Conservation (phyloP, 2,329 filamentous ascomycete genomes). For the Zymoseptoria tritici region DNA sequence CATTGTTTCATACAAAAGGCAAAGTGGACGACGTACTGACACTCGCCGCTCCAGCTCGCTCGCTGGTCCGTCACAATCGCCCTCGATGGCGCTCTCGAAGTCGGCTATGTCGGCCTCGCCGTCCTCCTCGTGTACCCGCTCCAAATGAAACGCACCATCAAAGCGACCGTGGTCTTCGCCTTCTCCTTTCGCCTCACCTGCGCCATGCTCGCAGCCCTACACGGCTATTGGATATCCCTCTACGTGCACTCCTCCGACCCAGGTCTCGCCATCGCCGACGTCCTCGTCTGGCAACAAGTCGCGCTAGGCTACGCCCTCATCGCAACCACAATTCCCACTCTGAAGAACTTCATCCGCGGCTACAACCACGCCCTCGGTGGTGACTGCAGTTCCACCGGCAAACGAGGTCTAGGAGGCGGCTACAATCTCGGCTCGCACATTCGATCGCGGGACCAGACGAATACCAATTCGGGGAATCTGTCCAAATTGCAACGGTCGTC, state of each 20-base stretch:
- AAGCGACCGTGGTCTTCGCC: constrained; percentile 22
- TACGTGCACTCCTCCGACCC: constrained; percentile 17
- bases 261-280: constrained; percentile 16
- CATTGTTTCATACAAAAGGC: neutral
- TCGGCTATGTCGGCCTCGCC: constrained; percentile 19
- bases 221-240: constrained; percentile 13
- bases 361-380: constrained; percentile 21
- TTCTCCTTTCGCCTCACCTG: constrained; percentile 24
- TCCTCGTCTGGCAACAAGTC: constrained; percentile 24
- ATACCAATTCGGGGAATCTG: neutral
- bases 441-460: constrained; percentile 7
- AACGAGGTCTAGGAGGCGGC: constrained; percentile 14
- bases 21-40: neutral
- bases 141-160: constrained; percentile 25
- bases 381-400: constrained; percentile 10
- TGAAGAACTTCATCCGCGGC: constrained; percentile 25
- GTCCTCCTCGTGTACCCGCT: constrained; percentile 22
- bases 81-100: constrained; percentile 23
- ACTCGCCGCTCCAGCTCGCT: constrained; percentile 3
- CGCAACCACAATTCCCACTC: constrained; percentile 24
- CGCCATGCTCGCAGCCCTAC: constrained; percentile 14
- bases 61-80: constrained; percentile 23
- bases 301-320: constrained; percentile 26
- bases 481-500: neutral
- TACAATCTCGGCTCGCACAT: constrained; percentile 14